Evolutionary conservation across 2,329 filamentous ascomycete genomes (phyloP).

Genomic region (Metarhizium humberi): DNA sequence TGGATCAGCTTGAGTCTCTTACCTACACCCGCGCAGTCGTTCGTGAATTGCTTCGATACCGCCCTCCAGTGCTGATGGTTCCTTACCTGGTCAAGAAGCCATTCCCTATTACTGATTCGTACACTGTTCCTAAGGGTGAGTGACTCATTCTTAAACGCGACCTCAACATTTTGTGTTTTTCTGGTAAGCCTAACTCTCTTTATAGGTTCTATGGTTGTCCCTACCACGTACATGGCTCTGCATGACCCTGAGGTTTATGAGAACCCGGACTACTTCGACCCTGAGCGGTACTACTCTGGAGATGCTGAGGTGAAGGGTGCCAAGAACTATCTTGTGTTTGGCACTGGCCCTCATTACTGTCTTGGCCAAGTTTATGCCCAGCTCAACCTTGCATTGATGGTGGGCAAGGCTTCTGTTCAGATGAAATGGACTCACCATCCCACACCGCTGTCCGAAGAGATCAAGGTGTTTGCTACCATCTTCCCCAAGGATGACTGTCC

Average conservation of each 20-base stretch:
- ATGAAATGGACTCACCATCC: slow-evolving; percentile 86
- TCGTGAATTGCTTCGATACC: slow-evolving; percentile 84
- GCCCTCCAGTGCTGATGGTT: slow-evolving; percentile 94
- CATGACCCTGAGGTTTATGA: slow-evolving; percentile 90
- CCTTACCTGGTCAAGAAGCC: slow-evolving; percentile 91
- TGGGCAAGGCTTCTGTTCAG: slow-evolving; percentile 80
- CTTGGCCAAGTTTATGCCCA: slow-evolving; percentile 88
- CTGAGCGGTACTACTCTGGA: slow-evolving; percentile 83
- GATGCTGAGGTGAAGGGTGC: slow-evolving; percentile 75
- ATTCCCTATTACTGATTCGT: slow-evolving; percentile 79
- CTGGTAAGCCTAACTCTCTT: background rate
- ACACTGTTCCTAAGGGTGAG: slow-evolving; percentile 82
- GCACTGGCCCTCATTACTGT: slow-evolving; percentile 93
- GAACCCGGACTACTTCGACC: slow-evolving; percentile 80
- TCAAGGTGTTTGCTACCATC: slow-evolving; percentile 96
- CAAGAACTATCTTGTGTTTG: slow-evolving; percentile 97
- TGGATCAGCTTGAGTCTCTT: slow-evolving; percentile 84
- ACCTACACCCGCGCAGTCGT: slow-evolving; percentile 87
- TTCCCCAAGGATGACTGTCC: slow-evolving; percentile 92
- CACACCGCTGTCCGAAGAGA: slow-evolving; percentile 79
- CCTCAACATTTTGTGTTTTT: background rate
- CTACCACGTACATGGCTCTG: slow-evolving; percentile 80
- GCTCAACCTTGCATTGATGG: slow-evolving; percentile 78
- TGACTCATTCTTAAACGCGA: background rate
- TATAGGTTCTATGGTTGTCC: slow-evolving; percentile 80